Percentiles rank a stretch among this genome's conserved stretches.
Conservation (phyloP, 495 filamentous ascomycete species). For the Podospora pseudocomata region DNA sequence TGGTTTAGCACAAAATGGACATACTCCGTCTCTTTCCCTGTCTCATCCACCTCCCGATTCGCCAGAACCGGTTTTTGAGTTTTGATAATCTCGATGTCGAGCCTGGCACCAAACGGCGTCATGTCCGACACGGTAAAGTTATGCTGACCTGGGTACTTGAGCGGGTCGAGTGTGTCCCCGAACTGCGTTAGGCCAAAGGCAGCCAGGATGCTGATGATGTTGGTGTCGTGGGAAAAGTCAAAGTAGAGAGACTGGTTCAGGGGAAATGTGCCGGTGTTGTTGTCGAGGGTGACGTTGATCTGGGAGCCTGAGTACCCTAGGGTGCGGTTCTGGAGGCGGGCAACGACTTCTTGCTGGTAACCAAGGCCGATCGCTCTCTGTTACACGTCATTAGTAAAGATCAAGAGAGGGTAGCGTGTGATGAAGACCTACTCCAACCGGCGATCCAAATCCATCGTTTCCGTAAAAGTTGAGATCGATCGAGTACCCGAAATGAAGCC, state of each 20-base stretch:
- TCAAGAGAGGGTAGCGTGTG: not conserved
- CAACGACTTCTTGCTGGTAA: slow-evolving; percentile 60
- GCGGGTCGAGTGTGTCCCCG: slow-evolving; percentile 48
- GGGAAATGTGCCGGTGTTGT: slow-evolving; percentile 61
- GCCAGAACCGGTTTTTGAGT: slow-evolving; percentile 50
- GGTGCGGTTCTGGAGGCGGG: slow-evolving; percentile 54
- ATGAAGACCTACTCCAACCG: slow-evolving; percentile 40
- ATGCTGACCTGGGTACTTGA: slow-evolving; percentile 42
- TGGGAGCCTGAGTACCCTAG: slow-evolving; percentile 50
- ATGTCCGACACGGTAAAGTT: slow-evolving; percentile 54
- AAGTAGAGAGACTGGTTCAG: slow-evolving; percentile 64
- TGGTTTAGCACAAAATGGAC: slow-evolving; percentile 65
- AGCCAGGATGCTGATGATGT: slow-evolving; percentile 66
- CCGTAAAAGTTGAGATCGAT: slow-evolving; percentile 60
- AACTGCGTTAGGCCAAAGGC: slow-evolving; percentile 71
- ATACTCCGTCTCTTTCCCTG: slow-evolving; percentile 48
- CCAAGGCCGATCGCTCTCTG: slow-evolving; percentile 59
- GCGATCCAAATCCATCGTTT: slow-evolving; percentile 55
- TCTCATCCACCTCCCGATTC: slow-evolving; percentile 38
- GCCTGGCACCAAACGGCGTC: slow-evolving; percentile 56
- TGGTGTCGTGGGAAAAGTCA: slow-evolving; percentile 85
- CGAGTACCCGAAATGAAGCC: slow-evolving; percentile 69
- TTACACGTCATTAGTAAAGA: not conserved
- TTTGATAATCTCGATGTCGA: slow-evolving; percentile 63
- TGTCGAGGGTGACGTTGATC: slow-evolving; percentile 68